Conservation (phyloP, 2,329 filamentous ascomycete species). For the Diaporthe citri region DNA sequence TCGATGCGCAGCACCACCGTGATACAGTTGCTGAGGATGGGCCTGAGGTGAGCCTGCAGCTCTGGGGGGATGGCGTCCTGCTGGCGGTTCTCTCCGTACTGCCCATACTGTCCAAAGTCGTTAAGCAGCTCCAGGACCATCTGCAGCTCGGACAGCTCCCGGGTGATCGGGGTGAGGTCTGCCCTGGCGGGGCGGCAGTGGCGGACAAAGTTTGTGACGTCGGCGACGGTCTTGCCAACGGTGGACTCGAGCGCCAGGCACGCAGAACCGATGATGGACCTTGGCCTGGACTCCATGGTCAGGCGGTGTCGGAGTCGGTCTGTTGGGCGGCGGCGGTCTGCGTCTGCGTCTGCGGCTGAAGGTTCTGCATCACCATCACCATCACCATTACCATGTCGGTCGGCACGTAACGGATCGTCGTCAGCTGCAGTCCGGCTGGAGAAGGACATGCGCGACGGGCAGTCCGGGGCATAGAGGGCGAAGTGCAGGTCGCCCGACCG, state of each 20-base stretch:
- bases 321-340: background rate
- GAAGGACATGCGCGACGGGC: conserved; percentile 2
- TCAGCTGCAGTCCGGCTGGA: background rate
- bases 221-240: conserved; percentile 40
- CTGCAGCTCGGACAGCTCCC: conserved; percentile 43
- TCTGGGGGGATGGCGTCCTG: conserved; percentile 37
- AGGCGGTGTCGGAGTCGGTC: conserved; percentile 10
- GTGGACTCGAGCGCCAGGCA: conserved; percentile 41
- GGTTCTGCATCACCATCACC: background rate
- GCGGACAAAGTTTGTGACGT: conserved; percentile 43
- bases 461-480: background rate
- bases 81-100: background rate
- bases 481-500: conserved; percentile 11
- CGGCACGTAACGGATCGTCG: background rate
- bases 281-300: conserved; percentile 28
- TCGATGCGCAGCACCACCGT: conserved; percentile 39
- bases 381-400: background rate
- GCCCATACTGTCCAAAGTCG: conserved; percentile 38
- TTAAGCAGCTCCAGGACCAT: conserved; percentile 44
- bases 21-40: conserved; percentile 43
- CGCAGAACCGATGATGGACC: conserved; percentile 38
- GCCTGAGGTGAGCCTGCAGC: conserved; percentile 41
- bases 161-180: conserved; percentile 42
- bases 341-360: background rate
- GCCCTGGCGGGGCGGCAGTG: conserved; percentile 42